Percentiles rank a stretch among this genome's conserved stretches.
phyloP scores from a whole-genome alignment of 108 stramenopile genomes.

The Nitzschia sp. region DNA sequence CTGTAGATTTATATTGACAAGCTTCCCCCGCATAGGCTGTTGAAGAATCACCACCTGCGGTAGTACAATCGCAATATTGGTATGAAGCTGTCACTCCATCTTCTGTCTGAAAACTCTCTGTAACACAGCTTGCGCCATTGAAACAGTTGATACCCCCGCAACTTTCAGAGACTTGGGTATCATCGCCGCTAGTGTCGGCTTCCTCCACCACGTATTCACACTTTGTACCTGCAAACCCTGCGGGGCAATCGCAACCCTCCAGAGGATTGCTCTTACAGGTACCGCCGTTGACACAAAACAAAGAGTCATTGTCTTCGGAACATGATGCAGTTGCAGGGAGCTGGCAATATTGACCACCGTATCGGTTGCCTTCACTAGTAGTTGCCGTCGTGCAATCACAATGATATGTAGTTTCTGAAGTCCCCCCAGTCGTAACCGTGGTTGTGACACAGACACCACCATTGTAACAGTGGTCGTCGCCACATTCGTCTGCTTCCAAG shows the following conservation, averaged over 20 bases:
- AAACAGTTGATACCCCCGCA: constrained; percentile 34
- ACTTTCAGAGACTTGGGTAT: neutral
- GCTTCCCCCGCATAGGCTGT: constrained; percentile 20
- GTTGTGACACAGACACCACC: constrained; percentile 29
- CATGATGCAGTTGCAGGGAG: constrained; percentile 7
- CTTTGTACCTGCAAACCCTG: constrained; percentile 30
- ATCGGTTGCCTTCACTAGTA: constrained; percentile 9
- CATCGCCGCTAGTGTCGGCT: neutral
- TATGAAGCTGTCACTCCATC: constrained; percentile 13
- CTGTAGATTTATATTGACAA: constrained; percentile 41
- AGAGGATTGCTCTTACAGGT: constrained; percentile 22
- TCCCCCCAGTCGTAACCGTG: neutral
- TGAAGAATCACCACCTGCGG: neutral
- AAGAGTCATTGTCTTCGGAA: constrained; percentile 3
- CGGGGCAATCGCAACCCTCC: constrained; percentile 28
- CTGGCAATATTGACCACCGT: constrained; percentile 23
- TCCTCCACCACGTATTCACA: constrained; percentile 25
- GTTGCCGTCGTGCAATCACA: constrained; percentile 57
- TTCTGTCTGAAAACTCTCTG: neutral
- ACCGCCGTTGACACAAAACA: constrained; percentile 36
- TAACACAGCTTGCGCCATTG: constrained; percentile 29
- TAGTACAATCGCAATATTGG: constrained; percentile 34
- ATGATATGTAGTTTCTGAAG: constrained; percentile 19
- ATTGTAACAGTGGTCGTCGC: constrained; percentile 41
- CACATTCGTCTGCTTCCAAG: constrained; percentile 24